phyloP scores from a whole-genome alignment of 305 asterid genomes.

The Stenogyne calaminthoides region DNA sequence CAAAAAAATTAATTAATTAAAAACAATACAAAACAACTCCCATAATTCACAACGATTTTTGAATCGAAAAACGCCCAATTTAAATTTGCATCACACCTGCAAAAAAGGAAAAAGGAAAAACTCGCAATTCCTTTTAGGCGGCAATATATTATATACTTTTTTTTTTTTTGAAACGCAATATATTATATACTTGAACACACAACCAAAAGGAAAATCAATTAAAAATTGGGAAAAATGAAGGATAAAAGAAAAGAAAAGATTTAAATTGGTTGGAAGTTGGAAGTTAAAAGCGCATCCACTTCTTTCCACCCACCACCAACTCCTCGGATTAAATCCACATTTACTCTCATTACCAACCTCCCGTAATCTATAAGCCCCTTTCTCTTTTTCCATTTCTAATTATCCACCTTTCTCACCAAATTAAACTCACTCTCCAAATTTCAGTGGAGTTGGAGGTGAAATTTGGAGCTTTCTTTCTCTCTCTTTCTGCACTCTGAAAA shows the following conservation, averaged over 20 bases:
- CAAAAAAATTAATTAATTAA: too few relatives aligned
- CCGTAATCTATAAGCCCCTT: constrained; percentile 32
- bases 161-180: too few relatives aligned
- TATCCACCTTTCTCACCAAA: background rate
- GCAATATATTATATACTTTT: too few relatives aligned
- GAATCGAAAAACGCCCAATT: background rate
- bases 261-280: constrained; percentile 43
- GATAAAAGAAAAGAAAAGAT: background rate
- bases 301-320: constrained; percentile 42
- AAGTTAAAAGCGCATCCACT: constrained; percentile 30
- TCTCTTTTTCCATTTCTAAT: constrained; percentile 1
- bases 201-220: too few relatives aligned
- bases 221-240: background rate
- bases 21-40: background rate
- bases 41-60: background rate
- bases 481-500: background rate
- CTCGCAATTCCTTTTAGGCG: background rate
- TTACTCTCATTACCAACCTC: constrained; percentile 36
- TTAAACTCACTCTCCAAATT: background rate
- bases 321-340: constrained; percentile 18
- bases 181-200: background rate
- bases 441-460: background rate
- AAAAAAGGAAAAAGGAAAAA: background rate
- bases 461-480: background rate
- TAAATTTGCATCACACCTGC: background rate